Evolutionary conservation across 1,284 basidiomycete genomes (phyloP), one percentile per base, ranked within the genome.

Genomic region (Puccinia brachypodii): DNA sequence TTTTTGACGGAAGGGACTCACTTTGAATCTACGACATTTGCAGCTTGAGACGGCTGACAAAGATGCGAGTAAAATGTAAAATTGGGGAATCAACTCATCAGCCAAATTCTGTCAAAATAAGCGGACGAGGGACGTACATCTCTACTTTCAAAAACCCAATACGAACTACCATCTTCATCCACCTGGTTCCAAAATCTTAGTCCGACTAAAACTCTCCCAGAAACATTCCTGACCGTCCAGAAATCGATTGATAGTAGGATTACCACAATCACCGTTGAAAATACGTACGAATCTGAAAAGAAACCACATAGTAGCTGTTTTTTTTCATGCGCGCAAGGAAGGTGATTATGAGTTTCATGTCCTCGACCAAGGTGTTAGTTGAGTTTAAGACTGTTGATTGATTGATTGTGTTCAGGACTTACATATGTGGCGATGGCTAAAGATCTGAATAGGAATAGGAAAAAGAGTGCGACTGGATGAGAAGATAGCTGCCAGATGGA

Each of bases 121-220:
- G 14, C 25, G 53, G 9, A 13, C 3, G 36, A 22, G 14, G n/a
- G 76, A 64, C 83, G 62, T 38, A 84, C 84, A 76, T 82, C 83
- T 2, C 83, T 83, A 31, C 79, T 93, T 88, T 96, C 95, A 84
- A 97, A 97, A 3, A 97, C 95, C 95, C 95, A 97, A 84, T 92
- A 94, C 86, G 92, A 94, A 86, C 96, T 94, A 1, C 95, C 95
- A 84, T 97, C 94, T 79, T 96, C 95, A 85, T 97, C 94, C 16
- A 98, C 94, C 87, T 97, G 95, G 86, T 97, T 98, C 95, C 95
- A 98, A 86, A 95, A 98, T 80, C 95, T 89, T 83, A 98, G 88
- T 14, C 95, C 95, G 13, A 97, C 95, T 14, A 98, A 88, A 13
- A 92, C 94, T 83, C 96, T 89, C 1, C 95, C 95, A 0, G 95